Base-by-base conservation (phyloP, 441 rosid species). In the Kokia cookei region DNA sequence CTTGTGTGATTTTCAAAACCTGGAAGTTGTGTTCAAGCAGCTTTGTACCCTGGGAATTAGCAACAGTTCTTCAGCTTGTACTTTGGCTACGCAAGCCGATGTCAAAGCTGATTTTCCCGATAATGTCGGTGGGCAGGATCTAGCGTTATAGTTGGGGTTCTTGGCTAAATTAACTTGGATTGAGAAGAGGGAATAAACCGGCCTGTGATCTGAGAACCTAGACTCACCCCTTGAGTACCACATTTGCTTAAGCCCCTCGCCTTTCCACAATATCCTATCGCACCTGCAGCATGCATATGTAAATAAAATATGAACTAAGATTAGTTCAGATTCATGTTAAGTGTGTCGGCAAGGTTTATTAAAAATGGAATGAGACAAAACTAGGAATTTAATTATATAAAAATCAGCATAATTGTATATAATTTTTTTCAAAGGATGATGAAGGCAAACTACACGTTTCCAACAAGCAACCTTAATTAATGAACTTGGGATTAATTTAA, bases 1-100 rank as follows among this genome's bases (percentile, higher is more conserved):
- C 37, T 35, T 55, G 22, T 57, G 2, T 0, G 62, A 27, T 27
- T 2, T 77, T 77, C 64, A 9, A 75, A 84, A 78, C 72, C 87
- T 80, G n/a, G 86, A 84, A 48, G 74, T 78, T 40, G 86, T 65
- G 54, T 80, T 66, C 50, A 84, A 71, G 86, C 79, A 84, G 73
- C 90, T 86, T 71, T 84, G 86, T 77, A 86, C 75, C 73, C 88
- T 81, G 51, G 91, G 77, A 73, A 89, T 69, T 51, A 86, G 55
- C 73, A 92, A 73, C 45, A 90, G 81, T 81, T 93, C 98, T 78
- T 94, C 97, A 0, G 98, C 99, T 69, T 86, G 98, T 40, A 95
- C 85, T 79, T 85, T 91, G 70, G 91, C 90, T 61, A 76, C 77
- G 51, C 87, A 79, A 7, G 90, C 55, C 1, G 91, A 78, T 11